These are phyloP conservation scores for Rauvolfia tetraphylla DNA, from an alignment of 257 asterid genomes.

Conservation along the genomic window DNA sequence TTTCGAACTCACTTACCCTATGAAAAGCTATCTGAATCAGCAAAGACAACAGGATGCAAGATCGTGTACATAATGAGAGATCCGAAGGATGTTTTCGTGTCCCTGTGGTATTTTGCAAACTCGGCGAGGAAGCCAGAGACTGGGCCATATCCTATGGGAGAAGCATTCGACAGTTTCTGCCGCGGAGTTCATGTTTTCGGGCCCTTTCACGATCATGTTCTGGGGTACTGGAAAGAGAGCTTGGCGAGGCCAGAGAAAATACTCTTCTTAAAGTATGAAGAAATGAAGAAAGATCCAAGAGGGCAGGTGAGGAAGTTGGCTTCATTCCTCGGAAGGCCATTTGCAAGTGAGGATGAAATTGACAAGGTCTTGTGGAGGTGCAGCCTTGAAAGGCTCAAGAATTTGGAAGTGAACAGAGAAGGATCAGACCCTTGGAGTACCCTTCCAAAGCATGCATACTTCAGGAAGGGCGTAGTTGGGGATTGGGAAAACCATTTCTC, in stretches of 20 bases:
- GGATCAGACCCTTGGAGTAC: slow-evolving; percentile 10
- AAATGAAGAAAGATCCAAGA: slow-evolving; percentile 24
- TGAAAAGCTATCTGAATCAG: slow-evolving; percentile 23
- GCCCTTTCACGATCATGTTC: slow-evolving; percentile 28
- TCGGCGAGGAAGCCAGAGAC: not conserved
- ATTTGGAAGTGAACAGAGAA: slow-evolving; percentile 34
- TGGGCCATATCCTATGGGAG: slow-evolving; percentile 22
- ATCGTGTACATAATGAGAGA: slow-evolving; percentile 38
- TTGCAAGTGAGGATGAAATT: slow-evolving; percentile 15
- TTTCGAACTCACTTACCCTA: slow-evolving; percentile 35
- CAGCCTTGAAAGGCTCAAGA: slow-evolving; percentile 33
- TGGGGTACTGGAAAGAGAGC: slow-evolving; percentile 34
- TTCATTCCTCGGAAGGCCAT: slow-evolving; percentile 32
- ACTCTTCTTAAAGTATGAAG: slow-evolving; percentile 35
- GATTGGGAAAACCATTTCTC: slow-evolving; percentile 31
- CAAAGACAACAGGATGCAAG: slow-evolving; percentile 22
- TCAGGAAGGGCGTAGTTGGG: slow-evolving; percentile 38
- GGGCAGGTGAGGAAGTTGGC: slow-evolving; percentile 28
- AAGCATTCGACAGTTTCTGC: slow-evolving; percentile 28
- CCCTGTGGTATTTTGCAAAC: slow-evolving; percentile 38
- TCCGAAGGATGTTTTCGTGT: slow-evolving; percentile 40
- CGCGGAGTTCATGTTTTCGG: slow-evolving; percentile 25
- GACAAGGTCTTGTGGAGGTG: slow-evolving; percentile 31
- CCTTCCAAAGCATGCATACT: slow-evolving; percentile 24
- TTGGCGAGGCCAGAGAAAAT: slow-evolving; percentile 28